phyloP scores from a whole-genome alignment of 176 grass and related monocot genomes.

The Lolium multiflorum region DNA sequence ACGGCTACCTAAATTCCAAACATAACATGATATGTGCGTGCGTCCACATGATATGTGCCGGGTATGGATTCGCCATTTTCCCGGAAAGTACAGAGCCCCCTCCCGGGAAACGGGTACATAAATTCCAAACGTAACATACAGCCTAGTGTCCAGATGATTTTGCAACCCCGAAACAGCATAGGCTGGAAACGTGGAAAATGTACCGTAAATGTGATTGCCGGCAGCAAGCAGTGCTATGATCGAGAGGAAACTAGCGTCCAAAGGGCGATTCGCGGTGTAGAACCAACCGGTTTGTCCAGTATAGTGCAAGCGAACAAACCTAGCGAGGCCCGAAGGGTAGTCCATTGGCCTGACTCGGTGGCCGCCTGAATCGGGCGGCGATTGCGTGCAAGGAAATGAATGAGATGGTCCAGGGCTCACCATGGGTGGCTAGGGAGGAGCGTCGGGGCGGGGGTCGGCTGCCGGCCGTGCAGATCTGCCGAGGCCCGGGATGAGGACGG shows the following conservation, averaged over 20 bases:
- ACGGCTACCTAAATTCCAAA: neutral
- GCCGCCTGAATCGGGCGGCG: neutral
- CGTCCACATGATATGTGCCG: too few relatives aligned
- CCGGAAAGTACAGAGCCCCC: too few relatives aligned
- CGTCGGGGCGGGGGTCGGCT: neutral
- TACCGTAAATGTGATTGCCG: neutral
- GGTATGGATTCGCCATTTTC: too few relatives aligned
- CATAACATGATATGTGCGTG: neutral
- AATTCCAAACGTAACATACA: neutral
- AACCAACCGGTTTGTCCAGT: neutral
- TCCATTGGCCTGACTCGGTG: neutral
- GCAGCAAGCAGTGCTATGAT: neutral
- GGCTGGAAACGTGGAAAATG: neutral
- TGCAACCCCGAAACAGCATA: neutral
- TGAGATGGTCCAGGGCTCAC: neutral
- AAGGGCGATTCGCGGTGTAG: neutral
- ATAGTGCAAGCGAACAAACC: neutral
- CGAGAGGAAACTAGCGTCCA: neutral
- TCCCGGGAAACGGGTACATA: too few relatives aligned
- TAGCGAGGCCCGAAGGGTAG: neutral
- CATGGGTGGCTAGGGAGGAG: neutral
- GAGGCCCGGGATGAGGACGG: neutral
- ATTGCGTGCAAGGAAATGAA: neutral
- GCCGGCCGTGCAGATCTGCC: slow-evolving; percentile 21
- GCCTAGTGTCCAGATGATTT: neutral